phyloP scores from a whole-genome alignment of 192 early-diverging fungal species.

The Coemansia sp. region DNA sequence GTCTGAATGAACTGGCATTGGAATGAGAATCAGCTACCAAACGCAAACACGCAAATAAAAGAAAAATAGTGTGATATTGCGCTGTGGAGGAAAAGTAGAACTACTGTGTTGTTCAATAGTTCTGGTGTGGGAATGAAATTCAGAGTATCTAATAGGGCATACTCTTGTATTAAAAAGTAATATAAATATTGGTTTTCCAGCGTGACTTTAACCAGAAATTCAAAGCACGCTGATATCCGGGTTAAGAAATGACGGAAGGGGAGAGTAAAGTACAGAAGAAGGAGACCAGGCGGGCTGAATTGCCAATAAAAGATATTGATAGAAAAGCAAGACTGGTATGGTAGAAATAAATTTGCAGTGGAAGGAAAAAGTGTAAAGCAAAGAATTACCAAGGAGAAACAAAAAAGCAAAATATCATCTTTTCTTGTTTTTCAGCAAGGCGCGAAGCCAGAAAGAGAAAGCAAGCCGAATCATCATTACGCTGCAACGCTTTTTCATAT shows the following conservation, averaged over 20 bases:
- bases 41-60: neutral
- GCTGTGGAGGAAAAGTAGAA: too few relatives aligned
- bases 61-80: neutral
- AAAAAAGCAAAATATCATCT: too few relatives aligned
- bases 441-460: neutral
- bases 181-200: neutral
- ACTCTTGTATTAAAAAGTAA: neutral
- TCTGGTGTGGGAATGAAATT: too few relatives aligned
- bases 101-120: too few relatives aligned
- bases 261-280: neutral
- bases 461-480: neutral
- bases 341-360: neutral
- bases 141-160: too few relatives aligned
- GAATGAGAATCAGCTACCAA: neutral
- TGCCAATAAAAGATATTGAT: neutral
- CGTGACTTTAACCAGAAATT: conserved; percentile 4
- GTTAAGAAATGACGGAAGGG: neutral
- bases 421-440: neutral
- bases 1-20: conserved; percentile 15
- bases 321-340: neutral
- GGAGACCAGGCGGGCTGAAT: neutral
- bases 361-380: neutral
- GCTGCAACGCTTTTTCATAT: too few relatives aligned
- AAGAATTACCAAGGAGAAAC: neutral
- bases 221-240: neutral